A percentile compares a stretch with the other conserved stretches of the same genome.
Evolutionary conservation across 768 basidiomycete genomes (phyloP).

Genomic region (Auriscalpium vulgare): DNA sequence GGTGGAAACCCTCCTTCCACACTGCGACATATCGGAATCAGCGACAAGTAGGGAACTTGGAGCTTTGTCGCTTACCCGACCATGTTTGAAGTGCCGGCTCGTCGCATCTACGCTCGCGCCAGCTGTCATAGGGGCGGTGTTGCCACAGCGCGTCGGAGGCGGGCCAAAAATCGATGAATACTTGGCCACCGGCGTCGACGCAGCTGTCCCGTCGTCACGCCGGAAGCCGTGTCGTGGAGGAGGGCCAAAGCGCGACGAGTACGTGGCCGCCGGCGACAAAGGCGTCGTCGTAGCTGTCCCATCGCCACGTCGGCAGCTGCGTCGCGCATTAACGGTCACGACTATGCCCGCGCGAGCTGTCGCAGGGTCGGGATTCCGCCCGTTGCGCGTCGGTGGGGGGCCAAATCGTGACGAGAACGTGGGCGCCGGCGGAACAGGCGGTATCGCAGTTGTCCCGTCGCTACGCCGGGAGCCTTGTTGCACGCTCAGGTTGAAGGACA

Average conservation of each 20-base stretch:
- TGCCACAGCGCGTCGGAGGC: no score
- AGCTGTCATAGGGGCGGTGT: background rate
- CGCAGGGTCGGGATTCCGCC: background rate
- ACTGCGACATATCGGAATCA: constrained; percentile 1
- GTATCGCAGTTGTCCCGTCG: background rate
- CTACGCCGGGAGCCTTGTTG: background rate
- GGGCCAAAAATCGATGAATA: no score
- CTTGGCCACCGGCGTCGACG: no score
- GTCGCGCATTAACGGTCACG: no score
- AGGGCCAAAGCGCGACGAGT: no score
- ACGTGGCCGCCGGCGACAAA: no score
- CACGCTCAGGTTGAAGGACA: background rate
- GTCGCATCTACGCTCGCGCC: constrained; percentile 3
- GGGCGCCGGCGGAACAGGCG: background rate
- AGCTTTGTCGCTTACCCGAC: constrained; percentile 1
- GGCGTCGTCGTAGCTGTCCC: no score
- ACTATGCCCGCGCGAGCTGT: no score
- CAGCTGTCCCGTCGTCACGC: no score
- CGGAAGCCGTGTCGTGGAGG: no score
- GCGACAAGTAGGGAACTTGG: background rate
- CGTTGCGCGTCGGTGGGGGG: background rate
- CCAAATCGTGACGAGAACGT: constrained; percentile 7
- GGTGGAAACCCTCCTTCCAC: background rate
- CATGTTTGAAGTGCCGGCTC: constrained; percentile 5
- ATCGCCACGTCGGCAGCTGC: no score